Evolutionary conservation across 2,329 filamentous ascomycete species (phyloP), one percentile per base, ranked within the genome.

Genomic region (Alternaria dauci): DNA sequence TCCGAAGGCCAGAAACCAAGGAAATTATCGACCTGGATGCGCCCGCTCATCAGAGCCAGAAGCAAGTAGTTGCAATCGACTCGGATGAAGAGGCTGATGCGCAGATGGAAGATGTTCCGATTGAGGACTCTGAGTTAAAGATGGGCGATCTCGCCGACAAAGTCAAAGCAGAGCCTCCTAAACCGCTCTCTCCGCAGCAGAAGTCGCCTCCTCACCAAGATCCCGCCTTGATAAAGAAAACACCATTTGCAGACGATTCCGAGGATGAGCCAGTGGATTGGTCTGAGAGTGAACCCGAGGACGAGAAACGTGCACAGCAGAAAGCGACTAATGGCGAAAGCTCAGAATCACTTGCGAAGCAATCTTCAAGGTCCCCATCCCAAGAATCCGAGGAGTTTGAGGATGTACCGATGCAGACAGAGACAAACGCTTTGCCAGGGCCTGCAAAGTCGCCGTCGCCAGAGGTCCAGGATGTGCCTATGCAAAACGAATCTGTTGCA

Each of bases 51-150:
- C 80, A 84, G 47, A 57, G 47, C n/a, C 76, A 80, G 32, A 79
- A 83, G 46, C 83, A 83, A 1, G 77, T 89, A 11, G 85, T 92
- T 52, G 83, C 88, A 61, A 86, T 92, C 38, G 85, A 86, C 30
- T 90, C 88, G 3, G 87, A 86, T 2, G 86, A 88, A 44, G 85
- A 84, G 23, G 83, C 84, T 25, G 63, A 72, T 47, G 46, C 55
- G 16, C 65, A 69, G 25, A 78, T 77, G 74, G 73, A 77, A 28
- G 76, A 78, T 61, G 68, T 76, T 8, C 55, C 53, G 9, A 48
- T 74, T 14, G 69, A 71, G 50, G 76, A 79, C n/a, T 25, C 62
- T 9, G 64, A 74, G 47, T 36, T 78, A 16, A 73, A 65, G 20
- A 81, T 83, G 76, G 79, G 77, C 34, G 80, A 84, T 66, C 59